Evolutionary conservation across 495 filamentous ascomycete species (phyloP).

Genomic region (Trypethelium eluteriae): DNA sequence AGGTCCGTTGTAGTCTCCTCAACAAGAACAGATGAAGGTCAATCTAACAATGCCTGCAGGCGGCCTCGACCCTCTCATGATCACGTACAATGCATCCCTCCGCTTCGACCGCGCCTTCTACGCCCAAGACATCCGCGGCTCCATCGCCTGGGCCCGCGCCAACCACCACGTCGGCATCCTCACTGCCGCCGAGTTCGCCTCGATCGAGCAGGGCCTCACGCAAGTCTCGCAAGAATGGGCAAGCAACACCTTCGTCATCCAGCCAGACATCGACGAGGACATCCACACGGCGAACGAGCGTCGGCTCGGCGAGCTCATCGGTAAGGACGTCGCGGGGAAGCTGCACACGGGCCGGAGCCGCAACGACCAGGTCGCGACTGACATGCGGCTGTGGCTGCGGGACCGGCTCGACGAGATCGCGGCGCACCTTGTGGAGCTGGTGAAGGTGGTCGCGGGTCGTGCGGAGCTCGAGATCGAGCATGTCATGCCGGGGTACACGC

Average conservation of each 20-base stretch:
- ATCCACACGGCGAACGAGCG: constrained; percentile 96
- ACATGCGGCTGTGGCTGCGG: constrained; percentile 88
- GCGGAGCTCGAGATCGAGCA: constrained; percentile 72
- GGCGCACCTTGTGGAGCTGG: constrained; percentile 55
- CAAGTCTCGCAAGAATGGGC: constrained; percentile 73
- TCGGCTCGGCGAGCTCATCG: constrained; percentile 80
- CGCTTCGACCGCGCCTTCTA: constrained; percentile 77
- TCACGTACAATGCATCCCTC: constrained; percentile 79
- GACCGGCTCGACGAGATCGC: constrained; percentile 70
- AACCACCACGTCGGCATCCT: constrained; percentile 72
- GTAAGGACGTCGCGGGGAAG: constrained; percentile 79
- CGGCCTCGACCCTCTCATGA: constrained; percentile 83
- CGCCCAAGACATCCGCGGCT: constrained; percentile 71
- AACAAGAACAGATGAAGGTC: constrained; percentile 17
- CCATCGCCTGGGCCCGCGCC: constrained; percentile 80
- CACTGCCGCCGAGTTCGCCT: constrained; percentile 62
- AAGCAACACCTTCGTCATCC: constrained; percentile 49
- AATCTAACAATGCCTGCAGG: constrained; percentile 41
- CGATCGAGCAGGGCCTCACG: constrained; percentile 66
- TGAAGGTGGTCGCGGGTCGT: constrained; percentile 62
- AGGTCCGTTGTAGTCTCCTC: constrained; percentile 37
- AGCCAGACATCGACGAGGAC: constrained; percentile 59
- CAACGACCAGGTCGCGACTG: constrained; percentile 90
- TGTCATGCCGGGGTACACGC: constrained; percentile 67
- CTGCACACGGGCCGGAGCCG: constrained; percentile 86